These are phyloP conservation scores for Cinnamomum chago DNA, from an alignment of 164 flowering plant species.

Conservation along the genomic window DNA sequence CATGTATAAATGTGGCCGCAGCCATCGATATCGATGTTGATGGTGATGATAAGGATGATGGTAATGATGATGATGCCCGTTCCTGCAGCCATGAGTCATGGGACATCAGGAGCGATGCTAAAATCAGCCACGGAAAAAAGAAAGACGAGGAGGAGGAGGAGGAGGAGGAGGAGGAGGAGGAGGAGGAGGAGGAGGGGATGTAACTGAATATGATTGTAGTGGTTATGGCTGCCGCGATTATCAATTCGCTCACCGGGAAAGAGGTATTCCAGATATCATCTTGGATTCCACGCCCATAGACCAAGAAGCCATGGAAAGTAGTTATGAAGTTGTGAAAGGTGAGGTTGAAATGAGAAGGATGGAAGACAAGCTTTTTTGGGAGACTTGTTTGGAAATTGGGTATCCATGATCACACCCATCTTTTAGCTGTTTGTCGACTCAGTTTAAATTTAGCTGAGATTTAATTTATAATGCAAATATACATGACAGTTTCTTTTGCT, in stretches of 20 bases:
- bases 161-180: neutral
- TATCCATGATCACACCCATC: neutral
- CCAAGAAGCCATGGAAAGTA: neutral
- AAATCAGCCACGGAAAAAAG: too few relatives aligned
- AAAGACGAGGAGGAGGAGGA: neutral
- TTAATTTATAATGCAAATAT: too few relatives aligned
- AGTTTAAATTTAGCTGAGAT: too few relatives aligned
- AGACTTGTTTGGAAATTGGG: conserved; percentile 1
- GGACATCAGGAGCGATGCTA: neutral
- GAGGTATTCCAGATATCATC: neutral
- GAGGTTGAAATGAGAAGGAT: neutral
- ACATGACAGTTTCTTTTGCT: too few relatives aligned
- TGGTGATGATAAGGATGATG: neutral
- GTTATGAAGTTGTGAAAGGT: neutral
- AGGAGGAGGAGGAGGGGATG: neutral
- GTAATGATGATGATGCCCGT: conserved; percentile 7
- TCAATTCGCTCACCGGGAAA: neutral
- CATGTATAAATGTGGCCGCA: neutral
- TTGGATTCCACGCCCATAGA: neutral
- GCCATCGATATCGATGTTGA: neutral
- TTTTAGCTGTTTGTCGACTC: too few relatives aligned
- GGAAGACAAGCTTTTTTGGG: conserved; percentile 1
- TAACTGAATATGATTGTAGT: neutral
- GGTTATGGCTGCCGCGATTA: neutral
- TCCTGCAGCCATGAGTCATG: conserved; percentile 8